Conservation (phyloP, 164 flowering plant genomes). For the Sedum album region DNA sequence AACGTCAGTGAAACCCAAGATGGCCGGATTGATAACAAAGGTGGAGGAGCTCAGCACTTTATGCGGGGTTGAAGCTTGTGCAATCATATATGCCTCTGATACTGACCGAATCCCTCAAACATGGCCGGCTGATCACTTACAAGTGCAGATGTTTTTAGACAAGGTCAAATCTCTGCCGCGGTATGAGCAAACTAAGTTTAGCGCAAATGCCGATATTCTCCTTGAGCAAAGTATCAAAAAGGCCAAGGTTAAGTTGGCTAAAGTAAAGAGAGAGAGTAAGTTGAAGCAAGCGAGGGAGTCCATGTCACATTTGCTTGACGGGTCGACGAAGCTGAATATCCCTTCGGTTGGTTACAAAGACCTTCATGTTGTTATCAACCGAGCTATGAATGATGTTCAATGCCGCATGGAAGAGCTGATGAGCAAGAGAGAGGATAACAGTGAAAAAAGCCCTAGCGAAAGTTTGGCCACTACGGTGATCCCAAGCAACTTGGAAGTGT, state of each 20-base stretch:
- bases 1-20: slow-evolving; percentile 25
- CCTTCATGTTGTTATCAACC: not conserved
- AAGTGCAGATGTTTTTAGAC: not conserved
- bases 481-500: not conserved
- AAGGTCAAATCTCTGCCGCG: not conserved
- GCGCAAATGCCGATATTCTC: not conserved
- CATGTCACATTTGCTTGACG: not conserved
- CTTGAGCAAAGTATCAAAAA: not conserved
- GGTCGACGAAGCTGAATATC: not conserved
- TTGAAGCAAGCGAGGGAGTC: not conserved
- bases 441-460: not conserved
- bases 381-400: not conserved
- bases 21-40: slow-evolving; percentile 48
- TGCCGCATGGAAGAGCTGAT: not conserved
- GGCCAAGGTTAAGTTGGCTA: not conserved
- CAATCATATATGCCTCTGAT: slow-evolving; percentile 33
- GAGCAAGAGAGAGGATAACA: not conserved
- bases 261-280: not conserved
- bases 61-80: slow-evolving; percentile 53
- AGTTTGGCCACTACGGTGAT: not conserved
- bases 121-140: not conserved
- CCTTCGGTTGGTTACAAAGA: not conserved
- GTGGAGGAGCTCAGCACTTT: slow-evolving; percentile 57
- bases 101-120: not conserved
- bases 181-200: not conserved